Base-by-base conservation (phyloP, 2,329 filamentous ascomycete species). In the Beauveria caledonica region DNA sequence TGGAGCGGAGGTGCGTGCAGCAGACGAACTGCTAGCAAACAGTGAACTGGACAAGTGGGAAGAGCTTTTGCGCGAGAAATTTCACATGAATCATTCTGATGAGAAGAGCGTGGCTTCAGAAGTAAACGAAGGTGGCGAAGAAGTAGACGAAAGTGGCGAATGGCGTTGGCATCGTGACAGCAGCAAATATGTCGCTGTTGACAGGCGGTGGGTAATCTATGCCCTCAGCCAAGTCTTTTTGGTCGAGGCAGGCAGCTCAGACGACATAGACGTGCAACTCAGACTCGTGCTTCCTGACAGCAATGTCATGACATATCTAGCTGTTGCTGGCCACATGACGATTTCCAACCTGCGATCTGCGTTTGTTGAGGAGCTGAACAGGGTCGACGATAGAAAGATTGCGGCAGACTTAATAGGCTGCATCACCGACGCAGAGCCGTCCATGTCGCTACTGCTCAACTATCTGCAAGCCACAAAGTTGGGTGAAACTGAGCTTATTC, bases 391-490 rank as follows among this genome's bases (percentile, higher is more conserved):
- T 53, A 72, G 76, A n/a, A 75, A 80, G 27, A 73, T 82, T 15
- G 78, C 85, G 11, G 82, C 83, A 39, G 83, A 88, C 61, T 76
- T 92, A 4, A 80, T 89, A 23, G 73, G 78, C 49, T 78, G 86
- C 49, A 74, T 92, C 42, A 79, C 82, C 1, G 79, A 86, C 53
- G 78, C 86, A n/a, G 88, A 92, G 66, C 82, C 85, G 3, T 84
- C 85, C 39, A 80, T 90, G 70, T 82, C 86, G 55, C 75, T 90
- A 2, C 77, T 92, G 44, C 78, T 86, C 48, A 81, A 80, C 60
- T 84, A 90, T 62, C 76, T 92, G 7, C 82, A 83, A 44, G 80
- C 81, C 6, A 88, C 87, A 8, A 83, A 84, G 66, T 78, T 91
- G 19, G 83, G 85, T 3, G 77, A 87, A 45, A 74, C 80, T 3